A percentile compares a stretch with the other conserved stretches of the same genome.
These are phyloP conservation scores for Phytophthora niederhauseri DNA, from an alignment of 352 stramenopile genomes.

Conservation along the genomic window DNA sequence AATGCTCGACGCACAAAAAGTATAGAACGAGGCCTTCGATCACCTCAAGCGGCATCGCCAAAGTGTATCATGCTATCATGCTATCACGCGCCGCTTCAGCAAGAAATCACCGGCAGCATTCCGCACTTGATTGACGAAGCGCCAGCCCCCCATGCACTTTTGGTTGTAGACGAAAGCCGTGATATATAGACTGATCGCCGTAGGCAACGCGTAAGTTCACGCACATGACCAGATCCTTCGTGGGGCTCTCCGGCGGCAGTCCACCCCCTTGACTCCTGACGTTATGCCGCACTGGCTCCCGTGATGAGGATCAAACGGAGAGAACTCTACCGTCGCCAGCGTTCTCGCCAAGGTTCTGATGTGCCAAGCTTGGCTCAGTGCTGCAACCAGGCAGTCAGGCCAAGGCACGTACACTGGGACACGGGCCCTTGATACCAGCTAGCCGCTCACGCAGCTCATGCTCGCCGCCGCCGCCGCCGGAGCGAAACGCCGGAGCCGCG, in stretches of 20 bases:
- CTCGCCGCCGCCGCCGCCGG: constrained; percentile 4
- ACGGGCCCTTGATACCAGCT: background rate
- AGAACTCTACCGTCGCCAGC: background rate
- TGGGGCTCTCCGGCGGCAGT: background rate
- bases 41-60: background rate
- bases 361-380: background rate
- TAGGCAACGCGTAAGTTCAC: background rate
- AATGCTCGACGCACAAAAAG: no score
- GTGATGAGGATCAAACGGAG: background rate
- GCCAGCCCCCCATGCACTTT: background rate
- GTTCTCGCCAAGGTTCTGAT: background rate
- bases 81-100: background rate
- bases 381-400: background rate
- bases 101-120: background rate
- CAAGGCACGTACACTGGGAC: constrained; percentile 2
- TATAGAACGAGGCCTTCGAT: background rate
- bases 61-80: no score
- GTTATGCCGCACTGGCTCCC: background rate
- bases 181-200: background rate
- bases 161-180: background rate
- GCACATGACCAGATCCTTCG: background rate
- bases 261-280: background rate
- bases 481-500: constrained; percentile 15
- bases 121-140: background rate
- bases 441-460: background rate